Percentiles rank a stretch among this genome's conserved stretches.
Conservation (phyloP, 257 asterid species). For the Coffea eugenioides region DNA sequence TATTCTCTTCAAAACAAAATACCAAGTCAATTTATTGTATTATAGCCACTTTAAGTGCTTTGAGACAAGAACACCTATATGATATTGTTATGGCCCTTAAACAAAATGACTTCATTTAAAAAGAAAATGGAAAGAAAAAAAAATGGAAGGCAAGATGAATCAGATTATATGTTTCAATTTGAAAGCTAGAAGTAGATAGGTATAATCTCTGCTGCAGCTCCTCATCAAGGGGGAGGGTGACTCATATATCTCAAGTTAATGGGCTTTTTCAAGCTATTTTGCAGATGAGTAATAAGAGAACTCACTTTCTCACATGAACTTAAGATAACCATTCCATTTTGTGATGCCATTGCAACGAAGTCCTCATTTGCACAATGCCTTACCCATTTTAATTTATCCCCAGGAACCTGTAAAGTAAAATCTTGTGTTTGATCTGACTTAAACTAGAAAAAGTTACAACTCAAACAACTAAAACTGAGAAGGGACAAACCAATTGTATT, state of each 20-base stretch:
- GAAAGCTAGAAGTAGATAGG: not conserved
- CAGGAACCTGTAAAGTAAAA: conserved; percentile 69
- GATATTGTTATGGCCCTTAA: not conserved
- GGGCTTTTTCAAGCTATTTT: not conserved
- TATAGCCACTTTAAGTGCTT: not conserved
- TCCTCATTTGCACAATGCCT: conserved; percentile 80
- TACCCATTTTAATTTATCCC: conserved; percentile 98
- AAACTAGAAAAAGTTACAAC: conserved; percentile 4
- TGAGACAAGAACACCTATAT: not conserved
- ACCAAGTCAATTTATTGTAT: not conserved
- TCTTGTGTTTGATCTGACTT: conserved; percentile 20
- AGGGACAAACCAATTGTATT: conserved; percentile 79
- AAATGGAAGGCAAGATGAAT: not conserved
- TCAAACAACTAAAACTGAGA: conserved; percentile 21
- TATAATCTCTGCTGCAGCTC: not conserved
- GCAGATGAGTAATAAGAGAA: conserved; percentile 1
- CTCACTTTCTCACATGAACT: conserved; percentile 75
- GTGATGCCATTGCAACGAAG: conserved; percentile 97
- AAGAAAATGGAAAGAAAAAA: not conserved
- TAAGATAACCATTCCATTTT: conserved; percentile 83
- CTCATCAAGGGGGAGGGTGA: not conserved
- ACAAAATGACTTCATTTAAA: not conserved
- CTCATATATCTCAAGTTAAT: not conserved
- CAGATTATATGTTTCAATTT: not conserved
- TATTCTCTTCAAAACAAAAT: not conserved